Base-by-base conservation (phyloP, 2,329 filamentous ascomycete genomes). In the Colletotrichum endophyticum region DNA sequence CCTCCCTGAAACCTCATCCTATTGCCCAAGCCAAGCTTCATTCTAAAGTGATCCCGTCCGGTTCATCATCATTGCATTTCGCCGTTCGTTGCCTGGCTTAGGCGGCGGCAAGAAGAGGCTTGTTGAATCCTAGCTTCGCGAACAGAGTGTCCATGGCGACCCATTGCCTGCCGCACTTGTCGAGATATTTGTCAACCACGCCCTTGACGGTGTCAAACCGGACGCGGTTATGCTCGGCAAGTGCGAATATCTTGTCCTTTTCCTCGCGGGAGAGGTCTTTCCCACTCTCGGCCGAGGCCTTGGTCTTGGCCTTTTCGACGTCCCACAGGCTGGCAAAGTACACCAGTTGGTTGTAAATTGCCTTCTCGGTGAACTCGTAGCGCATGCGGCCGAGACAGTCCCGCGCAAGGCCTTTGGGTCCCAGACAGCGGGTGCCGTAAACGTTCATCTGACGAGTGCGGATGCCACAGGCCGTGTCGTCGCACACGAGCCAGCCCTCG, bases 111-210 rank as follows among this genome's bases (percentile, higher is more conserved):
- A 73, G 16, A 44, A 70, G 9, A 28, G 81, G 68, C 79, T 85
- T 85, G 79, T 84, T 85, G 81, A 92, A 91, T 12, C 92, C 92
- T 56, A 94, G 81, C 84, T 92, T 93, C 28, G 91, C 90, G 88
- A 98, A 98, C 78, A 98, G 86, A 79, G 89, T 93, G 85, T 97
- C 95, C 96, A 98, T 98, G 79, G 95, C 94, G 69, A 98, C 96
- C 95, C 95, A 98, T 85, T 96, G 94, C 80, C 95, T 89, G 30
- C 96, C 96, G 84, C 96, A 98, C 87, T 96, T 97, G 81, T 95
- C 95, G 80, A 98, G 86, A 86, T 98, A 98, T 81, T 88, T 92
- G 79, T 96, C 95, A 7, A 98, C 95, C 16, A 96, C 92, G 8
- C 90, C 89, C 87, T 93, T 95, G 79, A 96, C 87, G 0, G 94